Evolutionary conservation across 2,329 filamentous ascomycete species (phyloP).

Genomic region (Boeremia lycopersici): DNA sequence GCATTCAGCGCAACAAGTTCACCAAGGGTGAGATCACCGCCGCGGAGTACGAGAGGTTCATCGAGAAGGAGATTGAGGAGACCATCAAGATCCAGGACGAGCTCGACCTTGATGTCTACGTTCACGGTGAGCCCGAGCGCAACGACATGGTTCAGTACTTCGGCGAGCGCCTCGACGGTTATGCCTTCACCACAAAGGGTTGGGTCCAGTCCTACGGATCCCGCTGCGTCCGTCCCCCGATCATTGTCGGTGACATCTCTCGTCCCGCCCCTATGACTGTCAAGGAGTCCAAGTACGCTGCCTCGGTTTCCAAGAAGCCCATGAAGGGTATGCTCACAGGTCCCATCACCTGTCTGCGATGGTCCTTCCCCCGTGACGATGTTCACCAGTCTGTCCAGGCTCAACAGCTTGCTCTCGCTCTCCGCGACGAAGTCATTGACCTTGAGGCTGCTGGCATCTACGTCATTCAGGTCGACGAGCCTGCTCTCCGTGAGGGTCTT

Average conservation of each 20-base stretch:
- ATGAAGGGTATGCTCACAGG: constrained; percentile 99
- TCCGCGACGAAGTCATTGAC: constrained; percentile 97
- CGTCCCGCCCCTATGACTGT: constrained; percentile 97
- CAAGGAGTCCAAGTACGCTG: constrained; percentile 99
- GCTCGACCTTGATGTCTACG: constrained; percentile 94
- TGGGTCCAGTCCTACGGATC: constrained; percentile 99
- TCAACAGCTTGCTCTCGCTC: constrained; percentile 96
- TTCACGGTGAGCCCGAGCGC: constrained; percentile 98
- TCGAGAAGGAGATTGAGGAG: constrained; percentile 96
- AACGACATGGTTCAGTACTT: constrained; percentile 99
- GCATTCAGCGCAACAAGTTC: constrained; percentile 95
- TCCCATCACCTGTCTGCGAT: constrained; percentile 96
- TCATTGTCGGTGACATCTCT: constrained; percentile 98
- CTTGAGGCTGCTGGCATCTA: constrained; percentile 95
- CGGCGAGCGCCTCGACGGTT: constrained; percentile 94
- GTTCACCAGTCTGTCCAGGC: constrained; percentile 99
- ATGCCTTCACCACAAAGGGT: constrained; percentile 97
- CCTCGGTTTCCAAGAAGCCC: constrained; percentile 94
- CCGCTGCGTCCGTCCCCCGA: constrained; percentile 96
- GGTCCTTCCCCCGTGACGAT: constrained; percentile 99
- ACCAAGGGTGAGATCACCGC: constrained; percentile 97
- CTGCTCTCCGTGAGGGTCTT: constrained; percentile 98
- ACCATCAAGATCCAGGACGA: constrained; percentile 98
- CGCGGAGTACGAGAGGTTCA: constrained; percentile 96
- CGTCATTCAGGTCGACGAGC: constrained; percentile 99